These are phyloP conservation scores for Colletotrichum tabaci DNA, from an alignment of 2,329 filamentous ascomycete genomes.

Conservation along the genomic window DNA sequence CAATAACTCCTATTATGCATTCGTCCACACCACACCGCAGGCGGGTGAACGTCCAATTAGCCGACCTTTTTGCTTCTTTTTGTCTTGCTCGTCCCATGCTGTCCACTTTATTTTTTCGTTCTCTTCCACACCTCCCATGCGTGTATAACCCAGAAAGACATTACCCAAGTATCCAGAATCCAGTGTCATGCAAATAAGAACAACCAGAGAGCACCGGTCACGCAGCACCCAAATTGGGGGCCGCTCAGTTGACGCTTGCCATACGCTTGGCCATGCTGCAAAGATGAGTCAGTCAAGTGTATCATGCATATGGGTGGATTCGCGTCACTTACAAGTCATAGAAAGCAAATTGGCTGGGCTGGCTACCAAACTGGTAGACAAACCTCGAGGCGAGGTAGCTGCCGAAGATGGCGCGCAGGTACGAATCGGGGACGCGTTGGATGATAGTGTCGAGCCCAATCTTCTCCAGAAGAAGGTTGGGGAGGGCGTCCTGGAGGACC, in stretches of 20 bases:
- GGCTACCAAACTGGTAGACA: constrained; percentile 94
- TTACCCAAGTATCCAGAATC: constrained; percentile 10
- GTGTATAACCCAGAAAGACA: constrained; percentile 21
- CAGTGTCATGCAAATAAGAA: constrained; percentile 16
- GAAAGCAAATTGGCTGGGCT: constrained; percentile 96
- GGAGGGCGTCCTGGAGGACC: constrained; percentile 88
- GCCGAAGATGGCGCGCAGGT: constrained; percentile 95
- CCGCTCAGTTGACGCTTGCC: constrained; percentile 57
- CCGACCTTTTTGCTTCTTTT: constrained; percentile 12
- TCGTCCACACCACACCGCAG: constrained; percentile 10
- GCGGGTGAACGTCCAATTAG: background rate
- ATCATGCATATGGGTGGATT: background rate
- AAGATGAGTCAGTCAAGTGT: constrained; percentile 8
- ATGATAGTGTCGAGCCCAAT: constrained; percentile 93
- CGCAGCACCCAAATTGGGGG: background rate
- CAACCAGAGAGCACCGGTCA: constrained; percentile 1
- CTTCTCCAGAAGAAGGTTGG: constrained; percentile 86
- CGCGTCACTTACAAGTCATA: constrained; percentile 88
- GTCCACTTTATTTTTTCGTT: constrained; percentile 4
- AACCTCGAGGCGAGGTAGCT: constrained; percentile 96
- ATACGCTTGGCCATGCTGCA: constrained; percentile 76
- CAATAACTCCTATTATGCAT: constrained; percentile 40
- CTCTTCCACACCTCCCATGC: constrained; percentile 26
- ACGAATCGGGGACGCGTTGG: constrained; percentile 88
- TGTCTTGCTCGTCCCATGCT: constrained; percentile 25